Percentiles rank a stretch among this genome's conserved stretches.
Conservation (phyloP, 257 asterid genomes). For the Fraxinus americana region DNA sequence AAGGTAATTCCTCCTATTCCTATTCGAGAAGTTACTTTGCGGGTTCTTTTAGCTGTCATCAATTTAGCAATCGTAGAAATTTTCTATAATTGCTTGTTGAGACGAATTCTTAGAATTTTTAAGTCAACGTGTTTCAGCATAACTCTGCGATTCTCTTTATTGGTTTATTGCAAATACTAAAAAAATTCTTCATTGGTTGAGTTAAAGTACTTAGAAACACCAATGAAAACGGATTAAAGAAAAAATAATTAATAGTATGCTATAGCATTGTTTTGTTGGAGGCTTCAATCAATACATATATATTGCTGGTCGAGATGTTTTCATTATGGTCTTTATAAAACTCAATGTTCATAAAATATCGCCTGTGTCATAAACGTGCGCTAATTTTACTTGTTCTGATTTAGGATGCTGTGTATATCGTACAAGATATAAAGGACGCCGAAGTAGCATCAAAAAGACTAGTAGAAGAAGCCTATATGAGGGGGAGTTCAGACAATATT, state of each 20-base stretch:
- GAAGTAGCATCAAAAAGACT: constrained; percentile 73
- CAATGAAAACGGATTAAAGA: background rate
- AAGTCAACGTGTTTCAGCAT: background rate
- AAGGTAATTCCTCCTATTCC: constrained; percentile 42
- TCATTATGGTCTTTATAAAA: no score
- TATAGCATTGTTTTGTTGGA: background rate
- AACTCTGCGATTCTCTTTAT: background rate
- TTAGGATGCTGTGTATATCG: constrained; percentile 75
- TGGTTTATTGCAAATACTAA: background rate
- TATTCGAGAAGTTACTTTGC: background rate
- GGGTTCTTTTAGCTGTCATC: background rate
- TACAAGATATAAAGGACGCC: constrained; percentile 59
- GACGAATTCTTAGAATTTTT: background rate
- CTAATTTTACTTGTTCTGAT: background rate
- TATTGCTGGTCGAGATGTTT: background rate
- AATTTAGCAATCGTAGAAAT: background rate
- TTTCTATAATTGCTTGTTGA: background rate
- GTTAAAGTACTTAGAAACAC: background rate
- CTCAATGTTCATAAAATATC: background rate
- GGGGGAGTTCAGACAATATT: constrained; percentile 77
- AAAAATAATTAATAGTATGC: no score
- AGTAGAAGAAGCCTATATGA: constrained; percentile 59
- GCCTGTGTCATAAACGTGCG: background rate
- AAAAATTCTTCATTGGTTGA: background rate
- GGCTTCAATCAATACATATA: background rate